These are phyloP conservation scores for Micractinium conductrix DNA, from an alignment of 139 green algal species.

Conservation along the genomic window DNA sequence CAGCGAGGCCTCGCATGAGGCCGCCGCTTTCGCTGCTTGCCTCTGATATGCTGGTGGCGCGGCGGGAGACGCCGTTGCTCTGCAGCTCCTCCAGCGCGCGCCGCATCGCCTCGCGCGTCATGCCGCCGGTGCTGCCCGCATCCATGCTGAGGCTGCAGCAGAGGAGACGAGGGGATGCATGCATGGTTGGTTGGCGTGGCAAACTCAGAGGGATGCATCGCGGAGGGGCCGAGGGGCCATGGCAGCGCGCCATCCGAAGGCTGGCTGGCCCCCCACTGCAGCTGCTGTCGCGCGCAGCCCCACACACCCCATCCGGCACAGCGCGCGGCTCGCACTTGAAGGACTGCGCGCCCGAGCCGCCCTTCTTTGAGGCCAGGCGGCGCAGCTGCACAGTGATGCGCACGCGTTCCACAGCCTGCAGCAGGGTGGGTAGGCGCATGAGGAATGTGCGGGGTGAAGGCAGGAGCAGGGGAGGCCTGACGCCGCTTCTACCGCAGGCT, in stretches of 20 bases:
- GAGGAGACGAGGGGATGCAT: neutral
- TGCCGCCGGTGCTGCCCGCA: constrained; percentile 17
- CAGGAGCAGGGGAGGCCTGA: too few relatives aligned
- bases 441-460: too few relatives aligned
- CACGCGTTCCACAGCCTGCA: constrained; percentile 57
- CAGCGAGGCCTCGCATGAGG: too few relatives aligned
- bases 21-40: neutral
- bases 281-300: too few relatives aligned
- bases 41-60: neutral
- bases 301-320: neutral
- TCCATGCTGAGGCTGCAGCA: constrained; percentile 5
- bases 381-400: constrained; percentile 63
- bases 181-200: too few relatives aligned
- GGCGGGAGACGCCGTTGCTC: constrained; percentile 27
- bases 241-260: neutral
- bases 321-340: neutral
- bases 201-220: neutral
- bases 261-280: too few relatives aligned
- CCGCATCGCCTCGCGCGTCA: constrained; percentile 50
- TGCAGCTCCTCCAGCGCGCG: constrained; percentile 27
- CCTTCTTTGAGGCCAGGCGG: constrained; percentile 30
- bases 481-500: too few relatives aligned
- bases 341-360: neutral
- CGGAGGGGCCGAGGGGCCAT: too few relatives aligned
- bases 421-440: too few relatives aligned